Percentiles rank a stretch among this genome's conserved stretches.
These are phyloP conservation scores for Sphenostylis stenocarpa DNA, from an alignment of 306 rosid genomes.

Conservation along the genomic window DNA sequence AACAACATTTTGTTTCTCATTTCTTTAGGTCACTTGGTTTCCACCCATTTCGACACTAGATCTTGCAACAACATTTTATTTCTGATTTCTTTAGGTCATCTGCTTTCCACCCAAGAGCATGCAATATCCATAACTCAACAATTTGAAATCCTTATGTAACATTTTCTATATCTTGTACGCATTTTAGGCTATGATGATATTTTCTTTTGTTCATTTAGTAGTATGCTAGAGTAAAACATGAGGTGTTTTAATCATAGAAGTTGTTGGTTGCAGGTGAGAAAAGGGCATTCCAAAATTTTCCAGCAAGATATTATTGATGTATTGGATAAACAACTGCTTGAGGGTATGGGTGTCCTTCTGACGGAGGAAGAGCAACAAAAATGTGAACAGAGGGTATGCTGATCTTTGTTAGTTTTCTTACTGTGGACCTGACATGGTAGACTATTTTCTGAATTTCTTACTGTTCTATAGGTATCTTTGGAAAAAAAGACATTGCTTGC, in stretches of 20 bases:
- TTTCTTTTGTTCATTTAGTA: conserved; percentile 19
- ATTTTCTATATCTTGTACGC: conserved; percentile 17
- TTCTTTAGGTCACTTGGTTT: no score
- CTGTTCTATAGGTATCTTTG: conserved; percentile 56
- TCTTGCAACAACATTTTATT: no score
- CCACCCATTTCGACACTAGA: no score
- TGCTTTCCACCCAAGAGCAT: no score
- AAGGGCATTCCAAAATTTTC: conserved; percentile 69
- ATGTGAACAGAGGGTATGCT: conserved; percentile 81
- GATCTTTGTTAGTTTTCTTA: conserved; percentile 10
- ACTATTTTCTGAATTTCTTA: conserved; percentile 25
- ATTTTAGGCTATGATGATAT: conserved; percentile 24
- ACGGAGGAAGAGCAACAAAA: conserved; percentile 96
- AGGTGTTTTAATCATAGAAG: background rate
- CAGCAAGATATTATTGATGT: conserved; percentile 87
- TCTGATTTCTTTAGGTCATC: no score
- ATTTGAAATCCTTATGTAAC: background rate
- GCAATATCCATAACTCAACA: no score
- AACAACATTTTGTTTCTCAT: no score
- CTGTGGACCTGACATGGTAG: conserved; percentile 7
- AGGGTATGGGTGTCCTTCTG: conserved; percentile 99
- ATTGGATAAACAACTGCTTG: conserved; percentile 93
- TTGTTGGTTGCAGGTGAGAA: conserved; percentile 72
- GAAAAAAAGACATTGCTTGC: conserved; percentile 90
- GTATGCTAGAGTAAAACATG: background rate